Base-by-base conservation (phyloP, 2,329 filamentous ascomycete genomes). In the Pestalotiopsis sp. region DNA sequence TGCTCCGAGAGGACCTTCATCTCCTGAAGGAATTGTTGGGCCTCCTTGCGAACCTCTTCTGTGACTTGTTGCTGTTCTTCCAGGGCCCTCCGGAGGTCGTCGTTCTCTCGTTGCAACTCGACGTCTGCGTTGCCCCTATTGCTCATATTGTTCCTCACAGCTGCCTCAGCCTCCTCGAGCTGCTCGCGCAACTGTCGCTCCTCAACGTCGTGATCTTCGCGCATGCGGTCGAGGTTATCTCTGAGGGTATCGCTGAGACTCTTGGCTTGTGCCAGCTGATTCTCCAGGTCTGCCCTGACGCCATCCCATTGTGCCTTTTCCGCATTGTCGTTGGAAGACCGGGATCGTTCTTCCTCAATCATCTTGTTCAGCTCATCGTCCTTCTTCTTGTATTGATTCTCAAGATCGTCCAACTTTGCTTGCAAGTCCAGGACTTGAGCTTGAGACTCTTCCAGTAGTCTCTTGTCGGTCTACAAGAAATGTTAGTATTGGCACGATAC, bases 1-100 rank as follows among this genome's bases (percentile, higher is more conserved):
- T 94, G 91, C 72, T 94, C 88, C 4, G 95, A 97, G 61, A 98
- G 86, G 61, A 89, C 84, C 71, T 93, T 91, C 96, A 98, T 99
- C 80, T 99, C 96, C 71, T 89, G 87, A 58, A 99, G 81, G 78
- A 95, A 97, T 64, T 90, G 88, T 68, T 93, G 90, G 0, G 95
- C 94, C 81, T 98, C 94, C 67, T 88, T 89, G 27, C 93, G 90
- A 39, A 98, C 96, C 75, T 97, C 93, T 70, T 97, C 92, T 0
- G 94, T 97, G 2, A 96, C 88, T 68, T 92, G 87, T 73, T 94
- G 91, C 78, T 98, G 95, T 71, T 95, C 87, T 66, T 85, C 83
- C 25, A 95, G 81, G 38, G 91, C 87, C 45, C 81, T 79, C 71
- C 92, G 89, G 25, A 95, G 81, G 58, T 89, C 88, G 68, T 91